Evolutionary conservation across 257 asterid genomes (phyloP), one percentile per base, ranked within the genome.

Genomic region (Jasminum sambac): DNA sequence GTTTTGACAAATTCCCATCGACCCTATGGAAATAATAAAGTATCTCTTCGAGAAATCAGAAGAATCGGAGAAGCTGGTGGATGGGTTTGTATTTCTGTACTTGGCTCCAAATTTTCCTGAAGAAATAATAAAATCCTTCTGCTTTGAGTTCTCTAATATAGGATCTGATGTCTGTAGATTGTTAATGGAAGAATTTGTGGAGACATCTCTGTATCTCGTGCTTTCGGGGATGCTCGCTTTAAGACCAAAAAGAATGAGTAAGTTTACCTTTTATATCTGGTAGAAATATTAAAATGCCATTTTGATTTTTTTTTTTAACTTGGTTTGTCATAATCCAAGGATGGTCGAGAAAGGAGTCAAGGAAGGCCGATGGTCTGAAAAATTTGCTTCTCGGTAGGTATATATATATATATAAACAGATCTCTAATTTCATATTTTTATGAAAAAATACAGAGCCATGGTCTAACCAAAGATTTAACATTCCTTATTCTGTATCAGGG

Each of bases 181-280:
- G 77, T 57, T 43, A 80, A 91, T 75, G 98, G 99, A 74, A 86
- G 99, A 81, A 89, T 95, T 38, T 91, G 99, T 67, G 97, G 97
- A 57, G 98, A 95, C 72, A 88, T 95, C 21, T 82, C 99, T 39
- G 97, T 95, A 23, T 91, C 99, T 44, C 99, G 97, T 77, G 88
- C 99, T 67, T 91, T 95, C 78, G 99, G 99, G n/a, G 99, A 95
- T 79, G 77, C 85, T 63, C 83, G 95, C 68, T 95, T 95, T 67
- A 95, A 95, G 87, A 85, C 82, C 72, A 89, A 87, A 89, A 91
- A 88, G 83, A 71, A 77, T 5, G 96, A 91, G 98, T 94, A 71
- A 37, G 89, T 72, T 24, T 58, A 30, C 64, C 61, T 60, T 9
- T 60, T 34, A 64, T 81, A 65, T 19, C 70, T 23, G 67, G 61